Evolutionary conservation across 73 alveolate species (phyloP), one percentile per base, ranked within the genome.

Genomic region (Paramecium sonneborni): DNA sequence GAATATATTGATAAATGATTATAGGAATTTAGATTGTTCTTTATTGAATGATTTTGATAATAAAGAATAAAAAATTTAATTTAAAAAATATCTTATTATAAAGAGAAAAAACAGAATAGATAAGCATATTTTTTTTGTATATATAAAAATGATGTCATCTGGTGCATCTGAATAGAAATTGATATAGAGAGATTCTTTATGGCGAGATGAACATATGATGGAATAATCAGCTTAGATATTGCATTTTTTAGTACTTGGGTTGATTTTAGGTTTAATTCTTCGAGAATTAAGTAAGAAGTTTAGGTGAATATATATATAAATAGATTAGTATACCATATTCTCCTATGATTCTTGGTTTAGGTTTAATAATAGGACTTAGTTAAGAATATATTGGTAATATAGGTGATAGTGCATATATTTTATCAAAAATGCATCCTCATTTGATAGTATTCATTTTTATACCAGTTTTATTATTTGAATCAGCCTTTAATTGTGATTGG

Each of bases 401-500:
- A 48, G 67, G 67, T 5, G 20, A 48, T 15, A 48, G 93, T 69
- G 89, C 93, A n/a, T 28, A 88, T 28, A 55, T 69, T 23, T 56
- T 88, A 57, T 68, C 90, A 37, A 87, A 88, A 20, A 88, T 88
- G 85, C 85, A 88, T 26, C 93, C 93, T 5, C 93, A 88, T 43
- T 34, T 92, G 23, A 92, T 92, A 12, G 76, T 92, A 32, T 85
- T 57, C 68, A 41, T 92, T 21, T 92, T 92, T 14, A 82, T 92
- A 18, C 95, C 95, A 11, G 95, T 85, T 24, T 79, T 92, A 32
- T 52, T 92, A 20, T 92, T 92, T 46, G 95, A 92, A 68, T 85
- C 93, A 9, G 95, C 93, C 11, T 92, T 92, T 57, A 92, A 92
- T 82, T 82, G 93, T 38, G 95, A 92, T 35, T 92, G 95, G 95